Evolutionary conservation across 1,284 basidiomycete species (phyloP).

Genomic region (Lignosus rhinocerotis): DNA sequence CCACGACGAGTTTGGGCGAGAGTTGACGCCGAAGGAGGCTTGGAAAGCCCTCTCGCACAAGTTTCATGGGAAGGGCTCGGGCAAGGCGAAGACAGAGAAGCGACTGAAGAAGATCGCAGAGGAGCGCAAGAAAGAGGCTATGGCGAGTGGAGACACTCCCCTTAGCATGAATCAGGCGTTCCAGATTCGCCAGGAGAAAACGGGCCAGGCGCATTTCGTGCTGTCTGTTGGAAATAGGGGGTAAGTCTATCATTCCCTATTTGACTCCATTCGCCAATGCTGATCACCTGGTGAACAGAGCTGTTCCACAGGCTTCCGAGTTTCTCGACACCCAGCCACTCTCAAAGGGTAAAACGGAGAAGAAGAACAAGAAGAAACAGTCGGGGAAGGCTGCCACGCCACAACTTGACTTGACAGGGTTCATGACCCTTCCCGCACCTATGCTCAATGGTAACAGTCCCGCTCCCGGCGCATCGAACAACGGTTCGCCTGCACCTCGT

Average conservation of each 20-base stretch:
- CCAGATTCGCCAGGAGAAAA: conserved; percentile 86
- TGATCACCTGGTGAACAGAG: conserved; percentile 42
- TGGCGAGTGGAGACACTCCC: conserved; percentile 92
- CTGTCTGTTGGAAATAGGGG: conserved; percentile 92
- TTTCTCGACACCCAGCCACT: conserved; percentile 78
- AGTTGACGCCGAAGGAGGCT: conserved; percentile 91
- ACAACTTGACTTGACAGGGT: conserved; percentile 54
- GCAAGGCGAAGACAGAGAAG: conserved; percentile 94
- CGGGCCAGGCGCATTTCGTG: conserved; percentile 93
- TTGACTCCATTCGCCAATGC: background rate
- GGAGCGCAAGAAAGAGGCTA: conserved; percentile 88
- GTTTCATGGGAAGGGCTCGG: conserved; percentile 94
- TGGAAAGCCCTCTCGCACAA: conserved; percentile 96
- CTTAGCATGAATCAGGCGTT: conserved; percentile 91
- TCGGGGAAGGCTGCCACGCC: conserved; percentile 49
- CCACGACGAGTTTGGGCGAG: conserved; percentile 94
- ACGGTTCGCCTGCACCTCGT: conserved; percentile 64
- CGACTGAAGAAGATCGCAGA: conserved; percentile 91
- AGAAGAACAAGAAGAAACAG: conserved; percentile 72
- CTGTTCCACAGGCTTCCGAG: conserved; percentile 77
- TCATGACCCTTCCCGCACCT: conserved; percentile 69
- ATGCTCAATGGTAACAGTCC: conserved; percentile 50
- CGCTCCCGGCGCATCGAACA: conserved; percentile 38
- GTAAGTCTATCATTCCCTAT: conserved; percentile 44
- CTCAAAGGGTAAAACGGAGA: conserved; percentile 74